Conservation (phyloP, 306 rosid species). For the Cucumis sativus region DNA sequence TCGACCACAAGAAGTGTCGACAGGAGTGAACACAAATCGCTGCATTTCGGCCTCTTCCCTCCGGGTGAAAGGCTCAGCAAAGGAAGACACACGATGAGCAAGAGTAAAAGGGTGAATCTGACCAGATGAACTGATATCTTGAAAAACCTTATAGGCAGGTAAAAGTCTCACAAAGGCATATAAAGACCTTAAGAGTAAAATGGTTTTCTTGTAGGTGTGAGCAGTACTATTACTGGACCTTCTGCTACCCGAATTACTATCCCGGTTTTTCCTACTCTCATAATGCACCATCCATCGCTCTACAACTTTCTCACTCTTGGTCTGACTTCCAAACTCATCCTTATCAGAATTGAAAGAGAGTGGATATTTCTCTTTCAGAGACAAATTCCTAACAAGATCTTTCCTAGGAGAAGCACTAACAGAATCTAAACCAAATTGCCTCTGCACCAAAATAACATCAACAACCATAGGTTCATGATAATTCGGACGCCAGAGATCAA, state of each 20-base stretch:
- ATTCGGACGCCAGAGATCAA: constrained; percentile 59
- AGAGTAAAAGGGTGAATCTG: constrained; percentile 46
- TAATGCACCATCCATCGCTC: constrained; percentile 83
- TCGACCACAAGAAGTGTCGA: constrained; percentile 71
- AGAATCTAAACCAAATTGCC: constrained; percentile 30
- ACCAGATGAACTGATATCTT: constrained; percentile 52
- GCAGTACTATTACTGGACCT: constrained; percentile 40
- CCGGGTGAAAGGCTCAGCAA: constrained; percentile 53
- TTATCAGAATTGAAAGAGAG: constrained; percentile 31
- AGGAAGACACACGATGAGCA: constrained; percentile 55
- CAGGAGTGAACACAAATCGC: constrained; percentile 63
- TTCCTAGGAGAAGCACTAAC: constrained; percentile 23
- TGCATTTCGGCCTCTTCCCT: constrained; percentile 61
- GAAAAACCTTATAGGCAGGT: constrained; percentile 55
- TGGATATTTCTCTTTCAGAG: constrained; percentile 32
- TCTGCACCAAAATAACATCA: constrained; percentile 68
- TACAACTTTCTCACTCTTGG: constrained; percentile 49
- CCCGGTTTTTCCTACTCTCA: constrained; percentile 43
- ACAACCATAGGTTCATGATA: constrained; percentile 51
- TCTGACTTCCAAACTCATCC: constrained; percentile 35
- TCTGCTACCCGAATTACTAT: constrained; percentile 35
- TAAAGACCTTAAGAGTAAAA: constrained; percentile 66
- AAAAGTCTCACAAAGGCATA: constrained; percentile 65
- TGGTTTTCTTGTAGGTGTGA: constrained; percentile 50
- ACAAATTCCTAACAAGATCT: constrained; percentile 25